Evolutionary conservation across 345 rosid genomes (phyloP), one percentile per base, ranked within the genome.

Genomic region (Eucalyptus sp.): DNA sequence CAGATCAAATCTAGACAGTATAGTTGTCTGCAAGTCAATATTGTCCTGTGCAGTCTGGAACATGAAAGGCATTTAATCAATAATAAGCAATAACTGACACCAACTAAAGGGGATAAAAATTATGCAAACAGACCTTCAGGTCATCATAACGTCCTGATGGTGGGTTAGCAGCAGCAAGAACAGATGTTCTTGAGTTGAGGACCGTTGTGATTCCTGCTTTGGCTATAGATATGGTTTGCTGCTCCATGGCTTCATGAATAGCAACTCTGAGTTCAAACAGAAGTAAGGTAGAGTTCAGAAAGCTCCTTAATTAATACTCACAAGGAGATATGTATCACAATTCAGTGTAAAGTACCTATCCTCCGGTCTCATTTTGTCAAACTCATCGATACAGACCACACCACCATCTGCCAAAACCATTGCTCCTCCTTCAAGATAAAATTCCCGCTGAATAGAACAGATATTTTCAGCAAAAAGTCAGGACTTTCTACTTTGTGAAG

Each of bases 381-480:
- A 98, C 92, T 97, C 99, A 79, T 97, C 99, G 85, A 98, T 98
- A 91, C 99, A 98, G 52, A 97, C 99, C 90, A 98, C 99, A 68
- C 99, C 99, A 85, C 99, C 99, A 92, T 98, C 99, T 49, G 97
- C 99, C 94, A 98, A 94, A 91, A 98, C 99, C 99, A 98, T 98
- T 89, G 99, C 99, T 90, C 99, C 99, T 60, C 99, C 99, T 94
- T 97, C 99, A 62, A 97, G 99, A 92, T 98, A 98, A 93, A 98
- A 98, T 92, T 98, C 99, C 13, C 98, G 96, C 99, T 96, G 94
- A 91, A 90, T 52, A 7, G n/a, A 50, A 89, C 46, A 90, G 8
- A 89, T 68, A 68, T 58, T 62, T 29, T 86, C 86, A 90, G 52
- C 81, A 18, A 54, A 50, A 81, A 14, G 58, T 79, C 87, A 87